phyloP scores from a whole-genome alignment of 441 rosid genomes.

The Sinapis alba region DNA sequence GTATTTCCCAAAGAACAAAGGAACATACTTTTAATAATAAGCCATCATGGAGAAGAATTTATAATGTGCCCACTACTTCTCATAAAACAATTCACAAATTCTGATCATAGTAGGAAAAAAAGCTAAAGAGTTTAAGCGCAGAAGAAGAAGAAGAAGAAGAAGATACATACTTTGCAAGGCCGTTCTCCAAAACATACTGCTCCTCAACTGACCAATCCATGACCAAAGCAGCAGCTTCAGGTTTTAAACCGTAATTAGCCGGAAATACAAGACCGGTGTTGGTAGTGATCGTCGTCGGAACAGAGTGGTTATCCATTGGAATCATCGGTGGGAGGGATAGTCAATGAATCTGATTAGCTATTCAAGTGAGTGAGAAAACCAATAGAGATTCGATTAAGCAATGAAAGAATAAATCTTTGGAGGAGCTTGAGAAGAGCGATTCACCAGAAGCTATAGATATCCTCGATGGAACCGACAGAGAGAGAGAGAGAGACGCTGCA shows the following conservation, averaged over 20 bases:
- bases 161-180: conserved; percentile 69
- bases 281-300: conserved; percentile 31
- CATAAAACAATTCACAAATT: conserved; percentile 15
- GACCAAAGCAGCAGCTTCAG: conserved; percentile 73
- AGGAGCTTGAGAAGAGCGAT: neutral
- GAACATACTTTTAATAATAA: conserved; percentile 36
- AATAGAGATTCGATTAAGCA: neutral
- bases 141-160: conserved; percentile 4
- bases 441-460: conserved; percentile 3
- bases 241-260: conserved; percentile 49
- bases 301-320: conserved; percentile 57
- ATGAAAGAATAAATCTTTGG: neutral
- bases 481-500: neutral
- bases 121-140: too few species aligned
- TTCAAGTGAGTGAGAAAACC: neutral
- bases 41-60: conserved; percentile 39
- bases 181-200: conserved; percentile 78
- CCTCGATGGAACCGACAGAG: neutral
- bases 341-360: conserved; percentile 45
- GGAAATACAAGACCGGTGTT: conserved; percentile 47
- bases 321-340: conserved; percentile 49
- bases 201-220: conserved; percentile 90
- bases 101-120: conserved; percentile 16
- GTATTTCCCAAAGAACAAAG: conserved; percentile 26
- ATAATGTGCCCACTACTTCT: conserved; percentile 32